Conservation (phyloP, 495 filamentous ascomycete genomes). For the Hypoxylon trugodes region DNA sequence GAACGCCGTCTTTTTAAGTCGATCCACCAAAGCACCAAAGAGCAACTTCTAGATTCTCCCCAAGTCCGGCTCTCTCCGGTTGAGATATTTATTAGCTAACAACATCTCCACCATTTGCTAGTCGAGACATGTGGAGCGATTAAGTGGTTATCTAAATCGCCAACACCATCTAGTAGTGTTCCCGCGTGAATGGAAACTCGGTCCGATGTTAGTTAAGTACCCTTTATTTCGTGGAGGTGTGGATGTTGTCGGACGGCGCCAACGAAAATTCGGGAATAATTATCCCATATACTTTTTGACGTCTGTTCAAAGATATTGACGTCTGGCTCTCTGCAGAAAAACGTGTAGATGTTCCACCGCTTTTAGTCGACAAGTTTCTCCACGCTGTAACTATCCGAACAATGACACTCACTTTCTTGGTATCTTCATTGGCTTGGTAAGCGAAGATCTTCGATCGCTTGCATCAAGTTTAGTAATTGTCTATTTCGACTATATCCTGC, state of each 20-base stretch:
- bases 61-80: conserved; percentile 3
- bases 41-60: conserved; percentile 20
- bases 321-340: conserved; percentile 8
- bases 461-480: conserved; percentile 19
- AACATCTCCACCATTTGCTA: not conserved
- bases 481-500: not conserved
- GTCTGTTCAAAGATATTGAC: conserved; percentile 4
- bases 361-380: conserved; percentile 26
- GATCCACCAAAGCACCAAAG: conserved; percentile 6
- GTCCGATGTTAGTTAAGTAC: conserved; percentile 26
- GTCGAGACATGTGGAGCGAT: conserved; percentile 12
- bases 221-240: conserved; percentile 11
- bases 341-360: conserved; percentile 23
- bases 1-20: conserved; percentile 4
- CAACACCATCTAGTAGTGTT: not conserved
- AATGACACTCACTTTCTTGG: conserved; percentile 21
- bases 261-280: conserved; percentile 8
- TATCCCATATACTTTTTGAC: not conserved
- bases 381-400: conserved; percentile 28
- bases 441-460: conserved; percentile 7
- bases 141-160: not conserved
- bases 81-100: conserved; percentile 26
- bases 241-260: conserved; percentile 6
- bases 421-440: conserved; percentile 10
- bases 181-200: conserved; percentile 12